phyloP scores from a whole-genome alignment of 768 basidiomycete species.

The Zangia roseola region DNA sequence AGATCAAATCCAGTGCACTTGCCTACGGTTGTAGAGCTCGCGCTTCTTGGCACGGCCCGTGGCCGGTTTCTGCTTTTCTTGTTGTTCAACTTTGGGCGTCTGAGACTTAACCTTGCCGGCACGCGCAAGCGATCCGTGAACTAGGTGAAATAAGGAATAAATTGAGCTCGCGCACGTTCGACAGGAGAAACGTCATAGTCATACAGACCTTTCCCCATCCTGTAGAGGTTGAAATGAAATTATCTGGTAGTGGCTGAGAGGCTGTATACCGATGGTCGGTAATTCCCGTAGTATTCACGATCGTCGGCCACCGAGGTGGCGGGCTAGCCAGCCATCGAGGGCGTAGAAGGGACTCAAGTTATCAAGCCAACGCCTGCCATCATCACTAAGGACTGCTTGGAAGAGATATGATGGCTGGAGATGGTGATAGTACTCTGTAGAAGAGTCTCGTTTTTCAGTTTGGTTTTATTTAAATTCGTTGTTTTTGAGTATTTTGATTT shows the following conservation, averaged over 20 bases:
- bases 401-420: no score
- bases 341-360: no score
- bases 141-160: conserved; percentile 36
- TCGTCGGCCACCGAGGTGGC: no score
- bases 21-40: conserved; percentile 88
- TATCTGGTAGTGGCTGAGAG: conserved; percentile 23
- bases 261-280: conserved; percentile 42
- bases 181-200: conserved; percentile 1
- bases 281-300: background rate
- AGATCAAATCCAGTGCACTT: conserved; percentile 29
- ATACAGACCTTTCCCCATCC: conserved; percentile 67
- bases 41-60: conserved; percentile 98
- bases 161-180: background rate
- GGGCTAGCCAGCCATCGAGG: no score
- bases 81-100: conserved; percentile 95
- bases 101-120: conserved; percentile 99
- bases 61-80: conserved; percentile 97
- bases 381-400: no score
- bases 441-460: background rate
- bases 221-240: conserved; percentile 49
- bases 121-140: conserved; percentile 98
- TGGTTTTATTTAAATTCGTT: background rate
- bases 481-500: conserved; percentile 18
- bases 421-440: no score
- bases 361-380: no score